Base-by-base conservation (phyloP, 805 yeast genomes). In the Osmozyma mogii region DNA sequence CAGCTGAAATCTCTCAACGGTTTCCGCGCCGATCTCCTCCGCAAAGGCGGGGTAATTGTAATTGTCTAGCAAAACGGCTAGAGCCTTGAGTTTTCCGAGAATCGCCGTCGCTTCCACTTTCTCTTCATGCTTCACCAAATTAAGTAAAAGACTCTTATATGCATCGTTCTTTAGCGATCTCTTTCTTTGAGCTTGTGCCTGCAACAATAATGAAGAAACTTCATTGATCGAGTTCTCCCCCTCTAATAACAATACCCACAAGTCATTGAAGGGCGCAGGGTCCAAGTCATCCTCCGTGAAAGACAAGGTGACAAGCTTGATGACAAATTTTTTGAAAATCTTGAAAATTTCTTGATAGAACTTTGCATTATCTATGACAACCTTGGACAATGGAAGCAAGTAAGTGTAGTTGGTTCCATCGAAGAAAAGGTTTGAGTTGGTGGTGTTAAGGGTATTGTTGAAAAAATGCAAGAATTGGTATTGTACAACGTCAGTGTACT, bases 401-500 rank as follows among this genome's bases (percentile, higher is more conserved):
- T 35, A 41, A 5, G 18, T 25, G 16, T 40, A 28, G 21, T 54
- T 45, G 6, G 32, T 33, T 3, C 47, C 15, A 3, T 47, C 32
- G 3, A 24, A 20, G 22, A 27, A 25, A 27, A 14, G 9, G 24
- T 5, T 7, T 35, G 23, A n/a, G 38, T 18, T 4, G 9, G 20
- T 9, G 11, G 23, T n/a, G 17, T 37, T 43, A 35, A 61, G 28
- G 16, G 53, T 24, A 35, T 61, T 57, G 26, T 45, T 56, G 28
- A 61, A 39, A 33, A 57, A 34, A 37, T 63, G 68, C 25, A 54
- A 40, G 5, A 56, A 45, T 38, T 63, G 69, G 32, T 44, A 46
- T 31, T 58, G 66, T 5, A 62, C 47, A 5, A 61, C 47, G 32
- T 63, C 68, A 16, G 41, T 43, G 32, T 54, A 46, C 2, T 30